phyloP scores from a whole-genome alignment of 148 eudicot genomes.

The Rhododendron molle region DNA sequence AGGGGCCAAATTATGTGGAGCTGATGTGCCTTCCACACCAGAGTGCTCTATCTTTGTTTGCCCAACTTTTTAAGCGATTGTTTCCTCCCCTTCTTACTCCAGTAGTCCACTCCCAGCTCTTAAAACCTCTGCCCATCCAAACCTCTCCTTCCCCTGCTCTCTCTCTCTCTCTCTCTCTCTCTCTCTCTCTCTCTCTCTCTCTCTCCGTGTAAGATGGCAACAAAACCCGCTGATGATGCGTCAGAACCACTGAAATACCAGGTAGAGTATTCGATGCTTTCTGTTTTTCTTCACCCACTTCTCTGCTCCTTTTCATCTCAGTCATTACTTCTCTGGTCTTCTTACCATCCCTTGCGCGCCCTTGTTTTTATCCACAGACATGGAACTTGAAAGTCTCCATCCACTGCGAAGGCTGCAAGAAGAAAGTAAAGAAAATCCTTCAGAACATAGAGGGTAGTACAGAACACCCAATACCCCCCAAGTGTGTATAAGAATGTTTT shows the following conservation, averaged over 20 bases:
- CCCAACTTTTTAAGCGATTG: not conserved
- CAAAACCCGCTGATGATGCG: constrained; percentile 7
- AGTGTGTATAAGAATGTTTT: not conserved
- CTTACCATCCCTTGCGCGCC: no score
- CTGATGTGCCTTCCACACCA: constrained; percentile 16
- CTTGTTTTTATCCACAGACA: constrained; percentile 37
- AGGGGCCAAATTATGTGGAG: constrained; percentile 5
- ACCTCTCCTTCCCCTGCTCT: not conserved
- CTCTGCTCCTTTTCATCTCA: not conserved
- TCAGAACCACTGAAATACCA: constrained; percentile 22
- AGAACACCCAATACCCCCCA: not conserved
- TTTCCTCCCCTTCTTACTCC: not conserved
- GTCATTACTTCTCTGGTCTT: not conserved
- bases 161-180: not conserved
- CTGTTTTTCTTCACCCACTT: not conserved
- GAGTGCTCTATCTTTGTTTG: not conserved
- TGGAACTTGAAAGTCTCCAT: constrained; percentile 77
- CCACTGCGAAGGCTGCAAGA: constrained; percentile 93
- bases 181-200: not conserved
- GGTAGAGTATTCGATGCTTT: constrained; percentile 6
- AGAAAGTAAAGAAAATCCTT: constrained; percentile 80
- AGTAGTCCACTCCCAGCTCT: not conserved
- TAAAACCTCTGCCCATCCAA: not conserved
- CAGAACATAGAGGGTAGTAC: constrained; percentile 64
- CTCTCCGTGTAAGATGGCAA: constrained; percentile 14